These are phyloP conservation scores for Entomortierella parvispora DNA, from an alignment of 192 early-diverging fungal genomes.

Conservation along the genomic window DNA sequence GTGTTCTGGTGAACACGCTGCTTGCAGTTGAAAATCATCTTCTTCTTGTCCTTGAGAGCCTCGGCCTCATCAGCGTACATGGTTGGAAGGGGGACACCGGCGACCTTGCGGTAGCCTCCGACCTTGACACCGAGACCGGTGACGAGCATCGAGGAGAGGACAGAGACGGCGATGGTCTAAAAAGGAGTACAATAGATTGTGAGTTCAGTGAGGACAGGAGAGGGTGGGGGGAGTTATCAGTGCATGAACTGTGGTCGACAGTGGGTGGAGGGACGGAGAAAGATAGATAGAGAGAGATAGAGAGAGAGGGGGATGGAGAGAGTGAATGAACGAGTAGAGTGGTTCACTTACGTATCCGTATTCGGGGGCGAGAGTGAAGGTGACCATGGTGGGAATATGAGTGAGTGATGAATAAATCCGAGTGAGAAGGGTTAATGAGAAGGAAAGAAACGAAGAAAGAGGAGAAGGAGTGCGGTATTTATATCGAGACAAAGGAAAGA, in stretches of 20 bases:
- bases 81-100: slow-evolving; percentile 74
- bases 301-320: neutral
- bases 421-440: neutral
- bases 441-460: neutral
- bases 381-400: slow-evolving; percentile 33
- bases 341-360: slow-evolving; percentile 68
- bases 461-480: neutral
- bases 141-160: slow-evolving; percentile 45
- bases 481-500: neutral
- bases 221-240: too few species aligned
- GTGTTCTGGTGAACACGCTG: slow-evolving; percentile 76
- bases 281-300: too few species aligned
- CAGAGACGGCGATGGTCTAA: slow-evolving; percentile 55
- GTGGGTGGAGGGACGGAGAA: too few species aligned
- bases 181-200: too few species aligned
- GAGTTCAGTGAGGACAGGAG: too few species aligned
- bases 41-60: slow-evolving; percentile 69
- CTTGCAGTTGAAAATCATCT: slow-evolving; percentile 79
- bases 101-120: slow-evolving; percentile 65
- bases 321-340: neutral
- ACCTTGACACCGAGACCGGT: slow-evolving; percentile 62
- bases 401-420: neutral
- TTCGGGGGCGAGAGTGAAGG: slow-evolving; percentile 58
- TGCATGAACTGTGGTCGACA: too few species aligned
- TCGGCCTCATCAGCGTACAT: slow-evolving; percentile 70